A percentile compares a stretch with the other conserved stretches of the same genome.
Conservation (phyloP, 768 basidiomycete species). For the Tulasnella sp. region DNA sequence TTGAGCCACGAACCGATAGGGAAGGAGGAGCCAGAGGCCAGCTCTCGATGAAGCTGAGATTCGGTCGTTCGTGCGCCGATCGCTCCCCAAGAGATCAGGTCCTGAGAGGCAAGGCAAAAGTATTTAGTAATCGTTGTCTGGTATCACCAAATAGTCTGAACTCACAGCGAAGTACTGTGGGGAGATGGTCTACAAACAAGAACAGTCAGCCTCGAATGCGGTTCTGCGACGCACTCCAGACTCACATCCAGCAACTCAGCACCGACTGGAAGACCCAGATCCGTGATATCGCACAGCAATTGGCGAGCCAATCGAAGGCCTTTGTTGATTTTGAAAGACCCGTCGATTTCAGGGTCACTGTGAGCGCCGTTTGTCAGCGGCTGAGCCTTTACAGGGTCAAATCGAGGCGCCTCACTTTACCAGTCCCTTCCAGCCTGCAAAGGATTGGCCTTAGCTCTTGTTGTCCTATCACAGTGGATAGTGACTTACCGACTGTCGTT, state of each 20-base stretch:
- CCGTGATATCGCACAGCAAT: constrained; percentile 82
- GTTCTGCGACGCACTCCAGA: not conserved
- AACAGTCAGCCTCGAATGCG: no score
- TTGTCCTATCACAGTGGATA: not conserved
- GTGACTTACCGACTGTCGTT: constrained; percentile 69
- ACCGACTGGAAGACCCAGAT: constrained; percentile 84
- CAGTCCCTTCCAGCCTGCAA: constrained; percentile 56
- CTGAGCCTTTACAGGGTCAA: not conserved
- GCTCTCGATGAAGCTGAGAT: constrained; percentile 91
- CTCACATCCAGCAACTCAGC: constrained; percentile 73
- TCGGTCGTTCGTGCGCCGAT: constrained; percentile 98
- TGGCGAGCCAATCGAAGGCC: constrained; percentile 80
- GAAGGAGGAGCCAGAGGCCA: constrained; percentile 93
- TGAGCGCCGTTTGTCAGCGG: constrained; percentile 25
- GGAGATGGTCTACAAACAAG: constrained; percentile 37
- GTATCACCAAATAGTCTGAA: not conserved
- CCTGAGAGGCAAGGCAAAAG: not conserved
- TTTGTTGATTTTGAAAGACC: constrained; percentile 94
- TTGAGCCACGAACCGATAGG: constrained; percentile 44
- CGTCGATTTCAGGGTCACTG: constrained; percentile 92
- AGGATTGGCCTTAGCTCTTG: not conserved
- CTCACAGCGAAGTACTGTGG: constrained; percentile 73
- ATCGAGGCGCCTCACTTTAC: constrained; percentile 26
- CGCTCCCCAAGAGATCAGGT: constrained; percentile 80
- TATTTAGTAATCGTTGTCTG: not conserved